Percentiles rank a stretch among this genome's conserved stretches.
Conservation (phyloP, 805 yeast genomes). For the Starmera caribaea region DNA sequence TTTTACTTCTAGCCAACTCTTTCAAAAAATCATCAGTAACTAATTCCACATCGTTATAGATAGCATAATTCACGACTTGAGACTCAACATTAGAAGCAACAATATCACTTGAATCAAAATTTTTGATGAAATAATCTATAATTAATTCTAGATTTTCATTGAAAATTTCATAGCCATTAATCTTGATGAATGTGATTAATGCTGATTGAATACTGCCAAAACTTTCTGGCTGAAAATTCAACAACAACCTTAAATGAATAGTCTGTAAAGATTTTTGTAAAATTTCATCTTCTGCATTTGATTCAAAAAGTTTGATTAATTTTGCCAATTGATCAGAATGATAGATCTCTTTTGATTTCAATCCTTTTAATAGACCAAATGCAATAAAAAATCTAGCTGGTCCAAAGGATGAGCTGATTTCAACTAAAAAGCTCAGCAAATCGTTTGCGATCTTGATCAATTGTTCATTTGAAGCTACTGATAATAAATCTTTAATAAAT, state of each 20-base stretch:
- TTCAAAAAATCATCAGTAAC: constrained; percentile 14
- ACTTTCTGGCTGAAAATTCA: constrained; percentile 25
- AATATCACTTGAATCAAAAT: neutral
- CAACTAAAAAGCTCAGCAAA: constrained; percentile 36
- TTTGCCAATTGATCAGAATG: constrained; percentile 15
- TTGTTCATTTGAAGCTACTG: constrained; percentile 23
- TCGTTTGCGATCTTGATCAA: constrained; percentile 19
- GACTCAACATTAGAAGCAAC: neutral
- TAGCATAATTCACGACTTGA: constrained; percentile 3
- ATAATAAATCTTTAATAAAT: constrained; percentile 30
- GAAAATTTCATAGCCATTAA: constrained; percentile 23
- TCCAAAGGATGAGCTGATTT: constrained; percentile 46
- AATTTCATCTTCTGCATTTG: constrained; percentile 41
- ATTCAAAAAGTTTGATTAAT: constrained; percentile 26
- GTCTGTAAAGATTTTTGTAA: constrained; percentile 42
- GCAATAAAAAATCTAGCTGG: constrained; percentile 58
- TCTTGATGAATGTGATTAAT: constrained; percentile 12
- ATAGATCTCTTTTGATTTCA: constrained; percentile 22
- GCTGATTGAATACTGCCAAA: constrained; percentile 10
- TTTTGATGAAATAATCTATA: constrained; percentile 21
- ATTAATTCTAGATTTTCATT: constrained; percentile 29
- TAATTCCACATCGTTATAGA: constrained; percentile 12
- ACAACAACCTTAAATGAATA: constrained; percentile 35
- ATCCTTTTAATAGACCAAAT: constrained; percentile 48
- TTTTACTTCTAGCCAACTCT: constrained; percentile 18